Percentiles rank a stretch among this genome's conserved stretches.
These are phyloP conservation scores for Berkeleyomyces basicola DNA, from an alignment of 2,329 filamentous ascomycete genomes.

Conservation along the genomic window DNA sequence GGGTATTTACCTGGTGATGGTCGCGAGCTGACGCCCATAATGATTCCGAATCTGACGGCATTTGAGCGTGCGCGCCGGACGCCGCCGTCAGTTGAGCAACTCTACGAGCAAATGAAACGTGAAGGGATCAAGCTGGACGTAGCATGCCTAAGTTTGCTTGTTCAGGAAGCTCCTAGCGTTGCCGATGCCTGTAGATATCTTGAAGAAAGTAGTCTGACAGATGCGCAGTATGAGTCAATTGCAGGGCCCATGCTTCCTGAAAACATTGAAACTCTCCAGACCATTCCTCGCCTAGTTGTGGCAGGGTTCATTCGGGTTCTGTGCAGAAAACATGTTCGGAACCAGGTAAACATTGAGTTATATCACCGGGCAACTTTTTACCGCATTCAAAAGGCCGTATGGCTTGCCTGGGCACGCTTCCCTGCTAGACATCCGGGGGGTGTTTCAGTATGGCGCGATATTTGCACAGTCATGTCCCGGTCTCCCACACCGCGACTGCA, in stretches of 20 bases:
- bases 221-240: slow-evolving; percentile 1
- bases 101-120: slow-evolving; percentile 42
- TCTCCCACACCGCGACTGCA: slow-evolving; percentile 10
- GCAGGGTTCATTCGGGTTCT: slow-evolving; percentile 12
- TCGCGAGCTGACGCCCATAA: slow-evolving; percentile 14
- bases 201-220: background rate
- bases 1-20: slow-evolving; percentile 16
- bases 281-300: slow-evolving; percentile 12
- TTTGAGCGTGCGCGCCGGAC: slow-evolving; percentile 46
- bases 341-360: slow-evolving; percentile 1
- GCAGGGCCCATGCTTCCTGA: slow-evolving; percentile 13
- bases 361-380: slow-evolving; percentile 10
- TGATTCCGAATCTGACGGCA: slow-evolving; percentile 37
- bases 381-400: slow-evolving; percentile 12
- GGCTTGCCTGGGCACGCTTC: slow-evolving; percentile 9
- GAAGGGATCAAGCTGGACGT: slow-evolving; percentile 32
- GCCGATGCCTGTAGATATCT: slow-evolving; percentile 5
- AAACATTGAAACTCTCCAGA: slow-evolving; percentile 1
- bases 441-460: background rate
- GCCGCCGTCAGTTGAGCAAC: slow-evolving; percentile 39
- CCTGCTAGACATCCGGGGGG: background rate
- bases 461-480: slow-evolving; percentile 1
- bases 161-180: slow-evolving; percentile 31
- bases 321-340: slow-evolving; percentile 10
- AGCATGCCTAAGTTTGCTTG: slow-evolving; percentile 36